Evolutionary conservation across 306 rosid species (phyloP).

Genomic region (Cucumis sativus): Cucumber_9930_V3 NC_026660.2:20658001-20658500

Average conservation of each 20-base stretch:
- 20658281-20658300: constrained; percentile 72
- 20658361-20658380: constrained; percentile 57
- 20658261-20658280: constrained; percentile 93
- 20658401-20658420: constrained; percentile 41
- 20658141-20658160: constrained; percentile 66
- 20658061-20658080: constrained; percentile 64
- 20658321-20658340: constrained; percentile 89
- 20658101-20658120: constrained; percentile 65
- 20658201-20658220: constrained; percentile 86
- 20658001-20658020: constrained; percentile 29
- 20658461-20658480: constrained; percentile 21
- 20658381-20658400: constrained; percentile 68
- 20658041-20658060: constrained; percentile 82
- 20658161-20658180: constrained; percentile 96
- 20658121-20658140: constrained; percentile 51
- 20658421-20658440: constrained; percentile 50
- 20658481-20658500: not conserved
- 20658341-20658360: constrained; percentile 63
- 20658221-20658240: constrained; percentile 84
- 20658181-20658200: constrained; percentile 92
- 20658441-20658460: constrained; percentile 38
- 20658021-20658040: constrained; percentile 90
- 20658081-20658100: constrained; percentile 67
- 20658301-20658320: constrained; percentile 75
- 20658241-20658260: constrained; percentile 90